Base-by-base conservation (phyloP, 1,284 basidiomycete genomes). In the Cerioporus squamosus region DNA sequence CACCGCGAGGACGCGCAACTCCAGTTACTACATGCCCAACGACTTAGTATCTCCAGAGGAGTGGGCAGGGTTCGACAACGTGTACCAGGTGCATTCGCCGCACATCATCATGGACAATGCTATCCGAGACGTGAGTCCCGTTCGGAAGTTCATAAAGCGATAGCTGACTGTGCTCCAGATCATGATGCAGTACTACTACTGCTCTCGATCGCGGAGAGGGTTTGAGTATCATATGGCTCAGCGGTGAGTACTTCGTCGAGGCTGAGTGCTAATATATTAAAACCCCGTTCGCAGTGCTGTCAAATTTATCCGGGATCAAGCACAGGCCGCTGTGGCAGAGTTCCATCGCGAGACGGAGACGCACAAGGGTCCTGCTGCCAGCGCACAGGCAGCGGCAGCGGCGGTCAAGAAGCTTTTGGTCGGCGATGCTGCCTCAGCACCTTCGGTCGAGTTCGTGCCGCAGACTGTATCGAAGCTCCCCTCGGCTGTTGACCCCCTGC, bases 171-270 rank as follows among this genome's bases (percentile, higher is more conserved):
- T 5, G 17, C 23, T 15, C 5, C 40, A 95, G 86, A 85, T 97
- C 59, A 79, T 97, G 70, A 85, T 93, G 75, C 91, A 93, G 72
- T 98, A 98, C 75, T 95, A 95, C 72, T 91, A 93, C 71, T 92
- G 91, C 68, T 93, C 90, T 46, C 82, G 87, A 46, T 82, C 88
- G 23, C 78, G 86, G 43, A 84, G 90, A 64, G 91, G 92, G 4
- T 86, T 93, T 55, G 90, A 95, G 69, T 98, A 96, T 71, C 92
- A 94, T 68, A 86, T 95, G 79, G 93, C 94, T 4, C 87, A 91
- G 20, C 85, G 90, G 93, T 92, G 71, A 64, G 84, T 74, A 15
- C 1, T 36, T 36, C 14, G 10, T 3, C 10, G 33, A 14, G 3
- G 33, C 33, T 36, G 33, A 15, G 33, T 10, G 33, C 33, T 6